These are phyloP conservation scores for Aspergillus bertholletiae DNA, from an alignment of 495 filamentous ascomycete genomes.

Conservation along the genomic window DNA sequence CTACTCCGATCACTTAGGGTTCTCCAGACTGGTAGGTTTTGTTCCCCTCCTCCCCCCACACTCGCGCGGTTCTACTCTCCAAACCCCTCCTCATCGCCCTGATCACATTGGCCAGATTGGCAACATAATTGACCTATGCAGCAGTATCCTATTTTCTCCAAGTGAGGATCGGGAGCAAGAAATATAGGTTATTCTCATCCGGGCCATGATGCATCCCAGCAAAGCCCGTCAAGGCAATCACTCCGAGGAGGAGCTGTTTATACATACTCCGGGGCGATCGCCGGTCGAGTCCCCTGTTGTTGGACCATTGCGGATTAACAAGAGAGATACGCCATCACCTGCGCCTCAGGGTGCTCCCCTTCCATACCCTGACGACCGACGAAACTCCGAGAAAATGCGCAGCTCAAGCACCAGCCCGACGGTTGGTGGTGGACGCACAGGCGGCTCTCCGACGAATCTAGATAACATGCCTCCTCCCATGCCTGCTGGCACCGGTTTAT, in stretches of 20 bases:
- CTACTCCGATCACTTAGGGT: not conserved
- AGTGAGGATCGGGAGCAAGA: not conserved
- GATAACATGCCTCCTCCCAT: slow-evolving; percentile 26
- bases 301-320: slow-evolving; percentile 83
- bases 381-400: slow-evolving; percentile 43
- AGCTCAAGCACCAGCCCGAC: slow-evolving; percentile 34
- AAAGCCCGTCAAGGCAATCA: slow-evolving; percentile 50
- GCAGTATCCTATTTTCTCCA: too few species aligned
- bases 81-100: not conserved
- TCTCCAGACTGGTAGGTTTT: not conserved
- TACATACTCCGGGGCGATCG: slow-evolving; percentile 48
- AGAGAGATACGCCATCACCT: slow-evolving; percentile 50
- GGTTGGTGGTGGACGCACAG: slow-evolving; percentile 24
- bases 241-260: slow-evolving; percentile 72
- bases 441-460: slow-evolving; percentile 17
- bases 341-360: slow-evolving; percentile 42
- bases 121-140: too few species aligned
- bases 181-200: not conserved
- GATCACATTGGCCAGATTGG: not conserved
- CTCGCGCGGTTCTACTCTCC: too few species aligned
- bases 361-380: slow-evolving; percentile 75
- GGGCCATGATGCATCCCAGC: slow-evolving; percentile 32
- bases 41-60: too few species aligned
- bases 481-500: slow-evolving; percentile 27
- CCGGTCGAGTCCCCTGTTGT: slow-evolving; percentile 66